Conservation (phyloP, 1,139 yeast genomes). For the Saccharomyces hybrid region DNA sequence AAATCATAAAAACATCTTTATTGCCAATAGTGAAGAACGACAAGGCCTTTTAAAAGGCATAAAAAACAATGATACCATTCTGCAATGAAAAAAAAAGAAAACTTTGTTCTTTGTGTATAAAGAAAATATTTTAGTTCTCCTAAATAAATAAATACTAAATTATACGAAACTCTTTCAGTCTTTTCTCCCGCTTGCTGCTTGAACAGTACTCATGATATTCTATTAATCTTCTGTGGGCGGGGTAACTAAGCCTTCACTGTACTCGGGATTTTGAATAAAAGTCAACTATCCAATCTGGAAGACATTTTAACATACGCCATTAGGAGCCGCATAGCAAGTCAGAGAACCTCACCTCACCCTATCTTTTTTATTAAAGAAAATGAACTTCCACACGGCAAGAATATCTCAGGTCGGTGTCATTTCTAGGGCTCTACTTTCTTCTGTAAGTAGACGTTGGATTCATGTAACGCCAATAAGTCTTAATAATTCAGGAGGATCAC, state of each 20-base stretch:
- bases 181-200: not conserved
- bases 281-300: not conserved
- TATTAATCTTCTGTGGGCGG: not conserved
- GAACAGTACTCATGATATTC: not conserved
- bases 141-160: not conserved
- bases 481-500: slow-evolving; percentile 1
- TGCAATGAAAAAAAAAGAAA: not conserved
- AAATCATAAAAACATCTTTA: not conserved
- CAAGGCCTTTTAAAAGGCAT: not conserved
- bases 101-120: not conserved
- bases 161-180: not conserved
- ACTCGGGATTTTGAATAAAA: not conserved
- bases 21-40: not conserved
- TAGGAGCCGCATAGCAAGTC: not conserved
- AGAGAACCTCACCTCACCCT: not conserved
- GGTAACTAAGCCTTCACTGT: not conserved
- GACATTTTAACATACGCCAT: not conserved
- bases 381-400: not conserved
- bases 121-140: not conserved
- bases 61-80: not conserved
- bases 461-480: not conserved
- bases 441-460: not conserved
- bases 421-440: not conserved
- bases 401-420: not conserved
- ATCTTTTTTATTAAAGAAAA: not conserved